These are phyloP conservation scores for Yarrowia porcina DNA, from an alignment of 805 yeast genomes.

Conservation along the genomic window DNA sequence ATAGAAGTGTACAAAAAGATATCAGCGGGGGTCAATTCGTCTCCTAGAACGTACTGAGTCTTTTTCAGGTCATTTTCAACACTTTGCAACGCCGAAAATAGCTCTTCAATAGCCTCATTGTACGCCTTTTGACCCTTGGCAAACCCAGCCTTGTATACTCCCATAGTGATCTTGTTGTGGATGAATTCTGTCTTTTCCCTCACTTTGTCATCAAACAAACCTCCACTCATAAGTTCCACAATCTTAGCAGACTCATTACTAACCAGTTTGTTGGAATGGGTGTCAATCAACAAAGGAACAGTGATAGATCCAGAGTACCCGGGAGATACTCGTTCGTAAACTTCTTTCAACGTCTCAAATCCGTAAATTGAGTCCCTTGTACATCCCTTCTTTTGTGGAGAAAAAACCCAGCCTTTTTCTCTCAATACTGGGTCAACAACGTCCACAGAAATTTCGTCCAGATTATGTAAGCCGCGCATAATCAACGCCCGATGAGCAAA, in stretches of 20 bases:
- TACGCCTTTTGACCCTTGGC: slow-evolving; percentile 80
- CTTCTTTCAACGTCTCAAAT: slow-evolving; percentile 56
- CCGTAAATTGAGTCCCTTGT: slow-evolving; percentile 62
- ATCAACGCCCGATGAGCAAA: slow-evolving; percentile 91
- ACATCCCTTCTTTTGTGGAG: slow-evolving; percentile 47
- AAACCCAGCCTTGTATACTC: slow-evolving; percentile 90
- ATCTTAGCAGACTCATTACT: slow-evolving; percentile 90
- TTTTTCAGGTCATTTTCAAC: slow-evolving; percentile 58
- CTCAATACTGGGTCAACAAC: slow-evolving; percentile 93
- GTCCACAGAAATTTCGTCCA: slow-evolving; percentile 49
- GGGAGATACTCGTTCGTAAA: slow-evolving; percentile 72
- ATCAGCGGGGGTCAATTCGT: slow-evolving; percentile 82
- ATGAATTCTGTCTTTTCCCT: slow-evolving; percentile 58
- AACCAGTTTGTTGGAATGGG: slow-evolving; percentile 73
- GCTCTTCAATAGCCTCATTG: slow-evolving; percentile 57
- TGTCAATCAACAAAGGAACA: slow-evolving; percentile 93
- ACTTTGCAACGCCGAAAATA: slow-evolving; percentile 66
- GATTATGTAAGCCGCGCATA: slow-evolving; percentile 68
- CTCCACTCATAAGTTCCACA: slow-evolving; percentile 48
- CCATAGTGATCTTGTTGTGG: slow-evolving; percentile 81
- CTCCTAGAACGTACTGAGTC: slow-evolving; percentile 53
- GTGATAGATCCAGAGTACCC: slow-evolving; percentile 80
- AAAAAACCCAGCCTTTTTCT: slow-evolving; percentile 83
- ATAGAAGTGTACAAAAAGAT: slow-evolving; percentile 82
- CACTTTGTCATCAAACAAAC: slow-evolving; percentile 60